phyloP scores from a whole-genome alignment of 2,329 filamentous ascomycete genomes.

The Pezicula carpinea region DNA sequence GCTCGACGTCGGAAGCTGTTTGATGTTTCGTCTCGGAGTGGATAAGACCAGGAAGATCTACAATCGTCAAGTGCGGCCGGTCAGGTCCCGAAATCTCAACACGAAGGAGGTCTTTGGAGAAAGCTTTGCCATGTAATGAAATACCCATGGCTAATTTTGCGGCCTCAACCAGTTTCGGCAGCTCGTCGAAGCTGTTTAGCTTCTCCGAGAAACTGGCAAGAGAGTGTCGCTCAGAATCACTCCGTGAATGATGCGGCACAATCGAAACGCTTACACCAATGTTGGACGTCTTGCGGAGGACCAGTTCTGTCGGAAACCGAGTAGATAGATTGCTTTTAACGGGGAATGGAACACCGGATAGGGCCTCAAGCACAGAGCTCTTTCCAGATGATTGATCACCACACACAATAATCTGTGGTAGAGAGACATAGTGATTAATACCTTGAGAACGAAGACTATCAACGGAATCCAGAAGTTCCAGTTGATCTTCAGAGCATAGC shows the following conservation, averaged over 20 bases:
- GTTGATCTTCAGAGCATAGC: slow-evolving; percentile 20
- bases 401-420: slow-evolving; percentile 32
- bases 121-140: slow-evolving; percentile 22
- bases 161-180: slow-evolving; percentile 16
- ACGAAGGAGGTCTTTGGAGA: slow-evolving; percentile 15
- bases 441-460: slow-evolving; percentile 24
- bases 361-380: slow-evolving; percentile 29
- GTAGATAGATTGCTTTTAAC: slow-evolving; percentile 35
- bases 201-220: slow-evolving; percentile 13
- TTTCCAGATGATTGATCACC: slow-evolving; percentile 37
- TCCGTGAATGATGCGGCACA: slow-evolving; percentile 13
- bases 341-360: slow-evolving; percentile 36
- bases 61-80: slow-evolving; percentile 49
- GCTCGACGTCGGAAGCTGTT: slow-evolving; percentile 36
- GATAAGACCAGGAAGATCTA: slow-evolving; percentile 55
- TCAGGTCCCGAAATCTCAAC: slow-evolving; percentile 21
- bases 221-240: slow-evolving; percentile 9
- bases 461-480: slow-evolving; percentile 20
- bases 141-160: slow-evolving; percentile 16
- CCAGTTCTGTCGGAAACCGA: slow-evolving; percentile 39
- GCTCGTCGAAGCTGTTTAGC: slow-evolving; percentile 14
- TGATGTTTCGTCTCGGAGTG: slow-evolving; percentile 43
- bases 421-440: slow-evolving; percentile 22
- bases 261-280: slow-evolving; percentile 13
- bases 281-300: slow-evolving; percentile 17